A percentile compares a stretch with the other conserved stretches of the same genome.
Evolutionary conservation across 805 yeast genomes (phyloP).

Genomic region (Komagataella phaffii): DNA sequence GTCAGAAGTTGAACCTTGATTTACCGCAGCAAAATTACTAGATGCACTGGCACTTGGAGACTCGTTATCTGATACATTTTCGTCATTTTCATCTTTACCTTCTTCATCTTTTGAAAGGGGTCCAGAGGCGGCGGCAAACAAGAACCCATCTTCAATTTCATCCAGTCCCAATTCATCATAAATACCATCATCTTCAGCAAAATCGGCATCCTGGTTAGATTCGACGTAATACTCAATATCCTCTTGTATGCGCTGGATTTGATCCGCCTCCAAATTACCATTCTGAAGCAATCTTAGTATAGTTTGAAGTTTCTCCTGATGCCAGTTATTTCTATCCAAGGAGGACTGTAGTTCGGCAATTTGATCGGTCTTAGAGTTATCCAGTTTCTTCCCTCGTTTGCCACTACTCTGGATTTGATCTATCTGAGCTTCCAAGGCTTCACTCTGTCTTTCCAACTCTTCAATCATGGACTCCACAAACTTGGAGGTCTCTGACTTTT

Average conservation of each 20-base stretch:
- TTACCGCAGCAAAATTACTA: background rate
- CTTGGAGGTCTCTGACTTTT: constrained; percentile 57
- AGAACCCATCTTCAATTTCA: constrained; percentile 23
- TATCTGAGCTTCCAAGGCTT: constrained; percentile 61
- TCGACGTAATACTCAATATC: constrained; percentile 91
- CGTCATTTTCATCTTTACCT: constrained; percentile 5
- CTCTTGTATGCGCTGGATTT: constrained; percentile 65
- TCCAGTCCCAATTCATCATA: constrained; percentile 76
- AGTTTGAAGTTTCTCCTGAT: constrained; percentile 64
- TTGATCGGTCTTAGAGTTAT: constrained; percentile 38
- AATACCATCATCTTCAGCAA: constrained; percentile 85
- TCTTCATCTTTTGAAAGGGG: constrained; percentile 1
- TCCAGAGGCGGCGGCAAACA: constrained; percentile 9
- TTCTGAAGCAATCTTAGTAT: constrained; percentile 67
- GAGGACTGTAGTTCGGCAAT: constrained; percentile 49
- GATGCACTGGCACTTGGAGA: constrained; percentile 1
- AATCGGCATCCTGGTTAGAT: constrained; percentile 84
- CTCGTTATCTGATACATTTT: constrained; percentile 6
- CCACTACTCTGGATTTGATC: constrained; percentile 36
- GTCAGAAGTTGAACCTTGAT: background rate
- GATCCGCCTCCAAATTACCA: constrained; percentile 67
- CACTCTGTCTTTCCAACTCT: constrained; percentile 72
- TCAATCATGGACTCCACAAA: constrained; percentile 65
- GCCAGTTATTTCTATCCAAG: constrained; percentile 67
- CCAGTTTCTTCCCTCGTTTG: constrained; percentile 42